Evolutionary conservation across 345 rosid genomes (phyloP).

Genomic region (Mangifera indica): DNA sequence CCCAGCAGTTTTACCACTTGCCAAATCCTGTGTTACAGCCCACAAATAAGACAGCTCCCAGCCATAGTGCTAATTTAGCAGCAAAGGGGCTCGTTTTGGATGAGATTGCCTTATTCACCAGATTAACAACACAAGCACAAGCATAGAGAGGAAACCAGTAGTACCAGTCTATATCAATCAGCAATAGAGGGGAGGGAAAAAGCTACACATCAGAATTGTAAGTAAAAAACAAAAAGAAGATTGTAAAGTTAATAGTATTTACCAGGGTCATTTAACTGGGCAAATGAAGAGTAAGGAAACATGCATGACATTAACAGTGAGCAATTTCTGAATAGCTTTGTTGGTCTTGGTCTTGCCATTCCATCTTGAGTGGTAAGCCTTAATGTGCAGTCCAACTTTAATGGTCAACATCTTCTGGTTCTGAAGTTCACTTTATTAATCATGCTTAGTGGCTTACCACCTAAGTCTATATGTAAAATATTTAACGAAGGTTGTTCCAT

Average conservation of each 20-base stretch:
- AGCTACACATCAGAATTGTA: background rate
- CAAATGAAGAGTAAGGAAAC: conserved; percentile 78
- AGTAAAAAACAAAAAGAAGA: background rate
- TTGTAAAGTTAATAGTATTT: conserved; percentile 25
- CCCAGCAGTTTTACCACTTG: conserved; percentile 33
- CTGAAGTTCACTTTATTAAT: background rate
- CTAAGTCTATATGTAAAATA: too few relatives aligned
- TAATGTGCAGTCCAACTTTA: conserved; percentile 13
- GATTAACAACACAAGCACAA: conserved; percentile 54
- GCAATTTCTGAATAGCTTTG: conserved; percentile 32
- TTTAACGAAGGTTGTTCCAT: too few relatives aligned
- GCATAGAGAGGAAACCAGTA: conserved; percentile 80
- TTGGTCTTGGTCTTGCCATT: conserved; percentile 38
- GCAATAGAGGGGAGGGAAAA: background rate
- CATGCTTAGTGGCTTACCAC: too few relatives aligned
- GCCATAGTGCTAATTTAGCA: conserved; percentile 30
- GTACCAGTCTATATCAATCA: conserved; percentile 61
- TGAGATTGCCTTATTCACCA: conserved; percentile 31
- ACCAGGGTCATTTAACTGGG: conserved; percentile 82
- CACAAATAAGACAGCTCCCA: conserved; percentile 52
- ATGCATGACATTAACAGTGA: conserved; percentile 71
- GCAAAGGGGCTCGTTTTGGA: conserved; percentile 25
- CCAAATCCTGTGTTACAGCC: conserved; percentile 46
- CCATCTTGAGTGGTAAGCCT: conserved; percentile 9
- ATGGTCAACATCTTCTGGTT: conserved; percentile 22